Evolutionary conservation across 148 eudicot species (phyloP).

Genomic region (Persicaria tinctoria): DNA sequence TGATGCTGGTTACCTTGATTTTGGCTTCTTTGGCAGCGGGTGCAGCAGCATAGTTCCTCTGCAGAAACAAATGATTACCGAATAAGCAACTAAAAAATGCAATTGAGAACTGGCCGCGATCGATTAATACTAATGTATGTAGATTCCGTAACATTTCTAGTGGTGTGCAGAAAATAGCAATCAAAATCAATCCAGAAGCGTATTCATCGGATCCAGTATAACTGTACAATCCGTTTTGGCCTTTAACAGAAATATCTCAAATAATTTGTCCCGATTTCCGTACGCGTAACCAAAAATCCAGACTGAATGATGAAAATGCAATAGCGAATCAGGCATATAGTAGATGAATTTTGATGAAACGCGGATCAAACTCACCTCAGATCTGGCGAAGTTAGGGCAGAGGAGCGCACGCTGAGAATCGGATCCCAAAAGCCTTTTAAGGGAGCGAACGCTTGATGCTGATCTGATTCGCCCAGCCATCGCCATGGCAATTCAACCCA

Average conservation of each 20-base stretch:
- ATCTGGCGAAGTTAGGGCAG: slow-evolving; percentile 27
- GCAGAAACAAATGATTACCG: slow-evolving; percentile 13
- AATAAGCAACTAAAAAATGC: background rate
- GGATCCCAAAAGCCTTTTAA: slow-evolving; percentile 20
- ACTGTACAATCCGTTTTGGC: background rate
- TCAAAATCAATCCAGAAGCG: background rate
- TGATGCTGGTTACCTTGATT: slow-evolving; percentile 28
- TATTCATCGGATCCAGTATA: background rate
- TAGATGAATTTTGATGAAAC: background rate
- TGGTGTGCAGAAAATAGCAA: background rate
- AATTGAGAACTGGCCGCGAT: background rate
- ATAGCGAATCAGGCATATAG: background rate
- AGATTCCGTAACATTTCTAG: background rate
- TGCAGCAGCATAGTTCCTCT: slow-evolving; percentile 46
- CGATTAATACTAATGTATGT: background rate
- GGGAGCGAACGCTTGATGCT: slow-evolving; percentile 27
- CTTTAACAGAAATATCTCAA: background rate
- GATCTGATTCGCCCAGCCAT: slow-evolving; percentile 72
- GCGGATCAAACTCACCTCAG: slow-evolving; percentile 31
- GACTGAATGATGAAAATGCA: background rate
- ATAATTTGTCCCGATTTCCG: background rate
- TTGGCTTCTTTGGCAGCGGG: slow-evolving; percentile 35
- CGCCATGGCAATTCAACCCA: slow-evolving; percentile 29
- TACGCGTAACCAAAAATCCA: background rate
- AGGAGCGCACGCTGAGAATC: slow-evolving; percentile 28